A percentile compares a stretch with the other conserved stretches of the same genome.
phyloP scores from a whole-genome alignment of 2,329 filamentous ascomycete genomes.

The Hypoxylon sp. region DNA sequence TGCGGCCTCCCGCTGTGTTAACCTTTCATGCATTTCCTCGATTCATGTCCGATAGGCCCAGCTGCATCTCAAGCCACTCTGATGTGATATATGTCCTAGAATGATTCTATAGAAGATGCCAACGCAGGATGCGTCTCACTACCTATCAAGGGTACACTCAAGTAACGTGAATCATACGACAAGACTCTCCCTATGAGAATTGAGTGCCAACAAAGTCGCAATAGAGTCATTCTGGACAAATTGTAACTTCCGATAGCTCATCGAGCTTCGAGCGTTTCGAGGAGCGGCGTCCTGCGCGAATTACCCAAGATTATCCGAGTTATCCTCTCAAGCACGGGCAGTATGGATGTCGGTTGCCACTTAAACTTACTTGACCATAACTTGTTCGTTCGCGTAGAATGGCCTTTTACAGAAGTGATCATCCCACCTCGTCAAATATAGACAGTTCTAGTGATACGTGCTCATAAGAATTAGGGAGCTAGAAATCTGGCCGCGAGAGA shows the following conservation, averaged over 20 bases:
- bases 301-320: background rate
- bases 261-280: background rate
- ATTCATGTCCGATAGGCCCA: conserved; percentile 33
- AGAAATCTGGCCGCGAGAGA: background rate
- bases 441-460: background rate
- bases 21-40: conserved; percentile 16
- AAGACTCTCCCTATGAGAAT: background rate
- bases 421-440: background rate
- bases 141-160: conserved; percentile 21
- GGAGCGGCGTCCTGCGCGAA: conserved; percentile 12
- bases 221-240: background rate
- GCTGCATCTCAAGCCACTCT: conserved; percentile 16
- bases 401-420: background rate
- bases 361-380: background rate
- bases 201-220: background rate
- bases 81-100: conserved; percentile 25
- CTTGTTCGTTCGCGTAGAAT: background rate
- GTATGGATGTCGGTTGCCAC: background rate
- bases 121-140: conserved; percentile 1
- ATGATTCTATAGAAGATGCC: conserved; percentile 13
- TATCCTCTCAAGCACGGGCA: too few relatives aligned
- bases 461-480: background rate
- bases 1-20: conserved; percentile 24
- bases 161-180: conserved; percentile 35
- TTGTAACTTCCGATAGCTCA: background rate